Evolutionary conservation across 345 rosid species (phyloP), one percentile per base, ranked within the genome.

Genomic region (Xanthoceras sorbifolium): DNA sequence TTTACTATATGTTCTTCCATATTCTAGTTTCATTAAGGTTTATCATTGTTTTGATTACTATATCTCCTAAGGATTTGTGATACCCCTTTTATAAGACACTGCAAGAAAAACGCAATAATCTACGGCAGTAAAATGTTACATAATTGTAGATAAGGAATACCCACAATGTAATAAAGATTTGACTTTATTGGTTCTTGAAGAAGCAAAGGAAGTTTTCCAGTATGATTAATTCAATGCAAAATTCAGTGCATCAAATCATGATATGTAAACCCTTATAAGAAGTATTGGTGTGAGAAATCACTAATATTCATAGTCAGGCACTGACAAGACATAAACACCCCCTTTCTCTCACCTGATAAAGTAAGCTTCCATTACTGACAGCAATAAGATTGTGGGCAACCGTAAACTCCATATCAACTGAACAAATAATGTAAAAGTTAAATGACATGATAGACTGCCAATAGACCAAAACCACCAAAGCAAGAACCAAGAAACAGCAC

Each of bases 401-500:
- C 1, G 98, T 93, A 71, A 96, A 96, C 84, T 96, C 98, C 89
- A 96, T 82, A 90, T 93, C 94, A 96, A 83, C 99, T 96, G 90
- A 84, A 84, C 54, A 82, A 31, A 78, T 34, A 76, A 73, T 40
- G 62, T 44, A 46, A 46, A 42, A 50, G 28, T 52, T 18, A 38
- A 66, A 71, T 66, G 44, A 68, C 34, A 64, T 3, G 22, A 26
- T 40, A 52, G 55, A 23, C 17, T 34, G 26, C 18, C 68, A 69
- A 64, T 46, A 57, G 14, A 42, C 44, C 59, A 68, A 76, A 42
- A 29, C 29, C 29, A 63, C 8, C 63, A 69, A 60, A 20, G 7
- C 6, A 6, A 11, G 72, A 59, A 42, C 22, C 22, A 66, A 15
- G 14, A 55, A 74, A 18, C 74, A 38, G 54, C 32, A 73, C 50